Percentiles rank a stretch among this genome's conserved stretches.
These are phyloP conservation scores for Phoma herbarum DNA, from an alignment of 2,329 filamentous ascomycete genomes.

Conservation along the genomic window DNA sequence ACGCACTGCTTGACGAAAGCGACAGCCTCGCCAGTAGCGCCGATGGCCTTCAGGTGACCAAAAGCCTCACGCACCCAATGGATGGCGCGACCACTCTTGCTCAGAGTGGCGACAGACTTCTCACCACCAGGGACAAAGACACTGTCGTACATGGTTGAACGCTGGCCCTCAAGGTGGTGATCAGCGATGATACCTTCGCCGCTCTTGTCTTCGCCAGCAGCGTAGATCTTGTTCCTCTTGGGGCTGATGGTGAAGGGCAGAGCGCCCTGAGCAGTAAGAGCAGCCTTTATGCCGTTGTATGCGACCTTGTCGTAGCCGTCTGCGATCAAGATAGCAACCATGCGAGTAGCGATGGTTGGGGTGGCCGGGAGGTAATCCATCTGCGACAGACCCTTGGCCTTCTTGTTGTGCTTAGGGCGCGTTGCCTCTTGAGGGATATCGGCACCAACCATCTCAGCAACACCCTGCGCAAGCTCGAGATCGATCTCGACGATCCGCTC, in stretches of 20 bases:
- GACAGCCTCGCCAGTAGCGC: slow-evolving; percentile 76
- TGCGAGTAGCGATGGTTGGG: slow-evolving; percentile 74
- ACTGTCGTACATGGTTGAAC: slow-evolving; percentile 83
- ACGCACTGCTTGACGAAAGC: slow-evolving; percentile 65
- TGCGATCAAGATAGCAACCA: slow-evolving; percentile 77
- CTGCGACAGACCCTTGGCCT: slow-evolving; percentile 73
- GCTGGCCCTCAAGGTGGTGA: slow-evolving; percentile 81
- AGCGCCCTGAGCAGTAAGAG: slow-evolving; percentile 69
- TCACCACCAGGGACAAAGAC: slow-evolving; percentile 78
- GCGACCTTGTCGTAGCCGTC: slow-evolving; percentile 76
- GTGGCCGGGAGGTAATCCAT: slow-evolving; percentile 69
- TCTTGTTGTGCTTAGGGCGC: slow-evolving; percentile 71
- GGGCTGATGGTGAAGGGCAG: slow-evolving; percentile 77
- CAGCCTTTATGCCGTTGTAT: slow-evolving; percentile 71
- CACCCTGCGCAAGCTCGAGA: slow-evolving; percentile 70
- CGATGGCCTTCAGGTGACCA: slow-evolving; percentile 81
- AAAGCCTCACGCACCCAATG: slow-evolving; percentile 85
- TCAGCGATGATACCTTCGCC: slow-evolving; percentile 68
- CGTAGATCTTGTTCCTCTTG: slow-evolving; percentile 70
- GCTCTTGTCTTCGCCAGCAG: slow-evolving; percentile 65
- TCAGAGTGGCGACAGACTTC: slow-evolving; percentile 68
- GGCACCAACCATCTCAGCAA: slow-evolving; percentile 75
- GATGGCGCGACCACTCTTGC: slow-evolving; percentile 74
- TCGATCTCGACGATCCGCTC: slow-evolving; percentile 77
- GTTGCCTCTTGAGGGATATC: slow-evolving; percentile 63